Base-by-base conservation (phyloP, 1,284 basidiomycete species). In the Ustilago shanxiensis region DNA sequence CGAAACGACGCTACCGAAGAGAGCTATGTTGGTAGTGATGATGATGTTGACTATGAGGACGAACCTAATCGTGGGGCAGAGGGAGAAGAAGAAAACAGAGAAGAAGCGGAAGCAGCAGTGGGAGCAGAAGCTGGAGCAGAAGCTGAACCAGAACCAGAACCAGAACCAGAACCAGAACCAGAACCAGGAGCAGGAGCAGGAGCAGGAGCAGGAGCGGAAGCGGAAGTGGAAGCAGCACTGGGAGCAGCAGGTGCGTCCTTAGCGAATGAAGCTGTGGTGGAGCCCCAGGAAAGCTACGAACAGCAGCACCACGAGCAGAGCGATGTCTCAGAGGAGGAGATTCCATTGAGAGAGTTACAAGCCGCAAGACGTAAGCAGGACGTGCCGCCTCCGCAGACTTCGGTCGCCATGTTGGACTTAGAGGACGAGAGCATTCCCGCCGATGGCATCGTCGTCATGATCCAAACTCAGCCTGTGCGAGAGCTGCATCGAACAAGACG, bases 381-480 rank as follows among this genome's bases (percentile, higher is more conserved):
- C 20, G 41, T 6, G 8, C 20, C n/a, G 33, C n/a, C 52, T 24
- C 29, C 28, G 13, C 26, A 18, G 31, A 56, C 31, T 8, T 33
- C 20, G 24, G 44, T 45, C 9, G 1, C 11, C 16, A 24, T n/a
- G 29, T 29, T n/a, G 4, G n/a, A 26, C 29, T 22, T 47, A 0
- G 45, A 70, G 3, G 52, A 60, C 0, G 18, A 26, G 14, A 61
- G 61, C 31, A 22, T 56, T 7, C 62, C 57, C n/a, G 35, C 50
- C 14, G 67, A 70, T 16, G 67, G 67, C n/a, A 60, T 65, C 28
- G 61, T 70, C 13, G 67, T 70, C 45, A 37, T 65, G 61, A 55
- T 70, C 9, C 62, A 61, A 28, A 39, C 13, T 20, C 45, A 41
- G 0, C 18, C 10, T 16, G 26, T 20, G 1, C 29, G 55, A 22